Evolutionary conservation across 164 flowering plant species (phyloP), one percentile per base, ranked within the genome.

Genomic region (Vitis cinerea): DNA sequence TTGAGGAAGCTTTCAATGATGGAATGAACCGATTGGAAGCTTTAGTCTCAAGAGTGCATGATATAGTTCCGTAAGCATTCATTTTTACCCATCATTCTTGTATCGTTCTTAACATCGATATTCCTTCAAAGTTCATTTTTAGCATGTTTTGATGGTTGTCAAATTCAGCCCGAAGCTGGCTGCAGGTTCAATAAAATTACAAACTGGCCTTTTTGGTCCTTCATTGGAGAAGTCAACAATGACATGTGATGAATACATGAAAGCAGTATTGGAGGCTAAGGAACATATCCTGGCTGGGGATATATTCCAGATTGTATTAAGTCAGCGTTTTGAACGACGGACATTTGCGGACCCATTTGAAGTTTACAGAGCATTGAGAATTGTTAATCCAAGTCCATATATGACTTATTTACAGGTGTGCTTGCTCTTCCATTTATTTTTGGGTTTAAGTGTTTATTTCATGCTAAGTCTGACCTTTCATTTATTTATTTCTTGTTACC

Each of bases 271-370:
- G 75, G 73, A 86, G 72, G 91, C 97, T 30, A 95, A 95, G 74
- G 97, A 95, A 71, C 99, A 93, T 74, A 93, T 93, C 58, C 66
- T 89, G 67, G 90, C 99, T 10, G 99, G 99, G 65, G 99, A 95
- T 77, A 90, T 95, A 30, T 95, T 95, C 75, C 98, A 95, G 80
- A 88, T 95, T 71, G 99, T 95, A 23, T 77, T 93, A 74, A 91
- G 97, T 73, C 99, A 95, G 71, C 97, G 98, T 17, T 95, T 95
- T 83, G 98, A 93, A 77, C 85, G 94, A 4, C 76, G 91, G 47
- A 93, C 98, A 50, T 93, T 87, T 85, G 98, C 93, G 6, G 97
- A 95, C 64, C 99, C 98, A 23, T 95, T 91, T 84, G 99, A 93
- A 81, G 82, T 95, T 10, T 95, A 95, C 74, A 85, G 99, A 79